A percentile compares a stretch with the other conserved stretches of the same genome.
Conservation (phyloP, 2,329 filamentous ascomycete genomes). For the Drechslerella coelobrocha region DNA sequence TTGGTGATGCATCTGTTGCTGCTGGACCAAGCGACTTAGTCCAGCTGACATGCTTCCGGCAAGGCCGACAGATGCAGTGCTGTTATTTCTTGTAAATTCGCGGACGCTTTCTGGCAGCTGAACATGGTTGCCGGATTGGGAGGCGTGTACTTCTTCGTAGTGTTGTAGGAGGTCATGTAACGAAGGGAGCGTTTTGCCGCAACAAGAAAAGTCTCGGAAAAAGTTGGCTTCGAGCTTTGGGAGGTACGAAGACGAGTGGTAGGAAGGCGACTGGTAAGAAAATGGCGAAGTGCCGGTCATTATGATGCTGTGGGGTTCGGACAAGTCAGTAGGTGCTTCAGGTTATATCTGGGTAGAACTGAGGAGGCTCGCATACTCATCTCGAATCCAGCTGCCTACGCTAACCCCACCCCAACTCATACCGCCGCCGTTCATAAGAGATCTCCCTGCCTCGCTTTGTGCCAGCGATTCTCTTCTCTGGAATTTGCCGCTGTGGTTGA, state of each 20-base stretch:
- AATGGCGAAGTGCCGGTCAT: conserved; percentile 98
- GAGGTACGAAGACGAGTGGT: conserved; percentile 94
- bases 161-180: conserved; percentile 95
- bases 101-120: conserved; percentile 48
- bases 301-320: conserved; percentile 71
- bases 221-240: conserved; percentile 97
- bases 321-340: neutral
- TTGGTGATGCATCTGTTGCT: conserved; percentile 57
- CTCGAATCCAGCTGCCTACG: conserved; percentile 93
- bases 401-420: conserved; percentile 98
- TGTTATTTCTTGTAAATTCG: conserved; percentile 58
- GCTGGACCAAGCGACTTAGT: conserved; percentile 57
- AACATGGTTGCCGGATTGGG: conserved; percentile 62
- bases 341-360: conserved; percentile 1
- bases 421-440: conserved; percentile 68
- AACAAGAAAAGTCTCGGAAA: conserved; percentile 96
- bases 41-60: conserved; percentile 61
- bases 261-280: conserved; percentile 86
- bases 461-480: conserved; percentile 56
- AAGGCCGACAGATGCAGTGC: conserved; percentile 61
- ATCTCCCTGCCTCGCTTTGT: conserved; percentile 61
- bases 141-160: conserved; percentile 92
- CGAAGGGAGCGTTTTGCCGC: conserved; percentile 84
- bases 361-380: conserved; percentile 77
- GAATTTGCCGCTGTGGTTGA: conserved; percentile 49